phyloP scores from a whole-genome alignment of 192 early-diverging fungal species.

The Diversispora eburnea region DNA sequence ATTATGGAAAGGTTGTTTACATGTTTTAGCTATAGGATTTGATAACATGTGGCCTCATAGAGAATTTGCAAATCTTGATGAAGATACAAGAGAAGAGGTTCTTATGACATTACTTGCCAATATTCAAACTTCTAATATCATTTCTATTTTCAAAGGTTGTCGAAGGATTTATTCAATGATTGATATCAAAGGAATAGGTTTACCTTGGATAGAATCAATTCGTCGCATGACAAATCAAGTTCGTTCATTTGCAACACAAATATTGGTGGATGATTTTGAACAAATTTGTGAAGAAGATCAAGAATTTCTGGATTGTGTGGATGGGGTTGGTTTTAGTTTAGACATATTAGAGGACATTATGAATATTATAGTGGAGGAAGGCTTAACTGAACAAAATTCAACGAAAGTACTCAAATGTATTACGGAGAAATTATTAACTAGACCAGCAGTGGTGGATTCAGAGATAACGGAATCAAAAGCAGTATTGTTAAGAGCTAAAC shows the following conservation, averaged over 20 bases:
- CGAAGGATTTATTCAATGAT: slow-evolving; percentile 13
- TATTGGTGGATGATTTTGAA: slow-evolving; percentile 28
- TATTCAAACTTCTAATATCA: slow-evolving; percentile 23
- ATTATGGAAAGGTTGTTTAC: slow-evolving; percentile 27
- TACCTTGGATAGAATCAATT: slow-evolving; percentile 27
- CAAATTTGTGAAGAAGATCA: slow-evolving; percentile 19
- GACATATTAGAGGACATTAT: slow-evolving; percentile 31
- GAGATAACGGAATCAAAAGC: slow-evolving; percentile 25
- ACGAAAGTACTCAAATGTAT: slow-evolving; percentile 9
- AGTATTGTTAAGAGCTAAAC: slow-evolving; percentile 16
- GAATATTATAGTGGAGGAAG: slow-evolving; percentile 19
- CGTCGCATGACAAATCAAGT: slow-evolving; percentile 13
- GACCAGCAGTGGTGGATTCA: slow-evolving; percentile 12
- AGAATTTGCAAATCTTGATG: slow-evolving; percentile 26
- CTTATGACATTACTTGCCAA: slow-evolving; percentile 15
- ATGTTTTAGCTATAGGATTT: slow-evolving; percentile 22
- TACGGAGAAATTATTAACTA: slow-evolving; percentile 25
- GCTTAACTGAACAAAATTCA: slow-evolving; percentile 24
- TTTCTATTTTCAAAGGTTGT: slow-evolving; percentile 22
- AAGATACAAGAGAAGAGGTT: slow-evolving; percentile 22
- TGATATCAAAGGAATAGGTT: slow-evolving; percentile 24
- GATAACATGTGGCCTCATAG: slow-evolving; percentile 29
- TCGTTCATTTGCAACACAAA: background rate
- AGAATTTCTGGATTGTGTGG: slow-evolving; percentile 30
- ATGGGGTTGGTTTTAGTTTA: slow-evolving; percentile 25